Percentiles rank a stretch among this genome's conserved stretches.
These are phyloP conservation scores for Calonectria honghensis DNA, from an alignment of 2,329 filamentous ascomycete genomes.

Conservation along the genomic window DNA sequence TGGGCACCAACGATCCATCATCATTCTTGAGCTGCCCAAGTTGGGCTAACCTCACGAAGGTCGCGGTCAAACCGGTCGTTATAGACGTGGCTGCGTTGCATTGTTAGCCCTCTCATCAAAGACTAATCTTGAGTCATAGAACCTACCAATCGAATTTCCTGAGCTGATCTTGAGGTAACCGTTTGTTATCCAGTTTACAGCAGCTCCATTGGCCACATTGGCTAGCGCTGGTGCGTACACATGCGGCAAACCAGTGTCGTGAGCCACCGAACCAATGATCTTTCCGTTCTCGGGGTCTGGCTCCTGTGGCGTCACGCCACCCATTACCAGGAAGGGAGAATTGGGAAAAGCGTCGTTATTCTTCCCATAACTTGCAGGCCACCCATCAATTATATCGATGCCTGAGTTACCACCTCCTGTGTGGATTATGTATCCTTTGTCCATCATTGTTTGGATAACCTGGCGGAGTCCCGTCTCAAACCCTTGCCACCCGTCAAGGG, in stretches of 20 bases:
- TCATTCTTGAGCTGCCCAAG: not conserved
- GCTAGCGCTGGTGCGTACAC: not conserved
- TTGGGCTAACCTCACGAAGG: not conserved
- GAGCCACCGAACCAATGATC: not conserved
- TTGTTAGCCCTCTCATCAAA: not conserved
- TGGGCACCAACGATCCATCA: not conserved
- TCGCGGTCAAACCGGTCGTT: not conserved
- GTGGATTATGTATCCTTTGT: not conserved
- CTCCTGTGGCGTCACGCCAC: not conserved
- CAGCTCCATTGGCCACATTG: not conserved
- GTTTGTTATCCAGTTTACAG: not conserved
- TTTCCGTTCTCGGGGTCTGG: not conserved
- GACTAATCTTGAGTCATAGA: accelerated
- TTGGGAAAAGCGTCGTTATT: not conserved
- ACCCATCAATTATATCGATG: not conserved
- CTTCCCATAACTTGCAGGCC: not conserved
- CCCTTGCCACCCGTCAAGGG: not conserved
- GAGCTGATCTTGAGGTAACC: not conserved
- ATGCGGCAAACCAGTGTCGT: not conserved
- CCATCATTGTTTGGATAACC: not conserved
- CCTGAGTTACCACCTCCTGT: not conserved
- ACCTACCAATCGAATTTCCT: not conserved
- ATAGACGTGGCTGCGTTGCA: not conserved
- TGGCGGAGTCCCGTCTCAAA: not conserved
- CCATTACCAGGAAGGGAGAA: not conserved